Evolutionary conservation across 306 rosid genomes (phyloP), one percentile per base, ranked within the genome.

Genomic region (Prunus salicina): DNA sequence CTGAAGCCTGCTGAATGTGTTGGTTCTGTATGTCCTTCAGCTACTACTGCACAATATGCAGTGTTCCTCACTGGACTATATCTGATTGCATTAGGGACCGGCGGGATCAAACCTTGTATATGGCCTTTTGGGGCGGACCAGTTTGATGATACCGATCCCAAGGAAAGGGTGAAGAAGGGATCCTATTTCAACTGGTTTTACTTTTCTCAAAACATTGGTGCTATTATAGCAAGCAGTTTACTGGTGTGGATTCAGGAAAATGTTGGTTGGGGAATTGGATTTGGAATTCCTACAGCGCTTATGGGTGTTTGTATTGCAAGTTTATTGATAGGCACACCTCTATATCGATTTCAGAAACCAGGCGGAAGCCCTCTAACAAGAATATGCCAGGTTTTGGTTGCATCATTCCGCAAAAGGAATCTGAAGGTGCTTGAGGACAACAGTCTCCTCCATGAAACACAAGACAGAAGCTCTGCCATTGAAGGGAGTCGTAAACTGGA

Each of bases 81-180:
- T 53, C 53, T 83, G 56, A 74, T 83, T 71, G 81, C 87, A 2
- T 43, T 76, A 27, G 84, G 84, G 68, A 83, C 84, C 2, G 84
- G 87, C 12, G 87, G 87, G 38, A 76, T 83, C 75, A 83, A 83
- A 61, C 87, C 87, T 6, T 83, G 87, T 45, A 69, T 79, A 53
- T 83, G 76, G 65, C 78, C 87, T 0, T 80, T 84, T 16, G 87
- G 87, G 8, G 82, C 84, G 2, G 87, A 84, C 71, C 87, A 84
- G 46, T 84, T 80, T 77, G 84, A 80, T 64, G 84, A 84, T 64
- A 63, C 81, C n/a, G 62, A 77, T 64, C 72, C 70, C 3, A 64
- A 6, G 28, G 84, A 83, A 66, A 80, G 74, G 60, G 74, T 65
- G 45, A 77, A 77, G 70, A 84, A 80, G 63, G 82, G 82, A 9